Evolutionary conservation across 192 early-diverging fungal genomes (phyloP).

Genomic region (Podila epicladia): DNA sequence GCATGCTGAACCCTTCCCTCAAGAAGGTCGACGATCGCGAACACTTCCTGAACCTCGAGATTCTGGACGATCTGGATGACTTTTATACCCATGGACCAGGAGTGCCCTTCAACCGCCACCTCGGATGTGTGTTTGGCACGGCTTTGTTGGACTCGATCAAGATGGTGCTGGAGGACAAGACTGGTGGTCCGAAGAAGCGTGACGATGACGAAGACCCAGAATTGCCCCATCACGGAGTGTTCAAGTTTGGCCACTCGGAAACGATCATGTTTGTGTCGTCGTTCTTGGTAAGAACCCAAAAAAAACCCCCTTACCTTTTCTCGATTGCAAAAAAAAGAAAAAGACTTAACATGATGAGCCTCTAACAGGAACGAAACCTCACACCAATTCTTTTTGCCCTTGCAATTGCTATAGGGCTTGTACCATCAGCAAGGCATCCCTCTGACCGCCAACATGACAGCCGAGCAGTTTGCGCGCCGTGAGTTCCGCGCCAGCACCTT

Average conservation of each 20-base stretch:
- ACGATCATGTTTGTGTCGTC: conserved; percentile 38
- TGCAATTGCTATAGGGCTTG: conserved; percentile 7
- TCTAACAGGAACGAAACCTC: background rate
- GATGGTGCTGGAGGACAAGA: background rate
- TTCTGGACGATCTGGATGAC: conserved; percentile 22
- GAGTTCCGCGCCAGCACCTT: conserved; percentile 33
- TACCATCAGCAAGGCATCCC: conserved; percentile 17
- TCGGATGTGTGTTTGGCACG: conserved; percentile 31
- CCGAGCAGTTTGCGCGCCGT: conserved; percentile 18
- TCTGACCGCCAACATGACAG: conserved; percentile 26
- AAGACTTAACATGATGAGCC: no score
- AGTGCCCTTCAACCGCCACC: conserved; percentile 39
- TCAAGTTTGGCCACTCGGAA: conserved; percentile 49
- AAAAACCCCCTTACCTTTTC: no score
- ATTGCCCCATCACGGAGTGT: conserved; percentile 4
- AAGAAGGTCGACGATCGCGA: background rate
- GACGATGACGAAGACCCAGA: conserved; percentile 9
- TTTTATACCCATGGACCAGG: conserved; percentile 40
- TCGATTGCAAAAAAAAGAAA: no score
- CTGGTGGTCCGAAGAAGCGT: background rate
- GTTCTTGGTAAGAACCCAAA: conserved; percentile 25
- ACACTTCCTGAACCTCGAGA: conserved; percentile 23
- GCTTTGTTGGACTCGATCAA: conserved; percentile 14
- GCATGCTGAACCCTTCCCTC: background rate
- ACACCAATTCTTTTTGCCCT: background rate